These are phyloP conservation scores for Clitopilus hobsonii DNA, from an alignment of 768 basidiomycete species.

Conservation along the genomic window DNA sequence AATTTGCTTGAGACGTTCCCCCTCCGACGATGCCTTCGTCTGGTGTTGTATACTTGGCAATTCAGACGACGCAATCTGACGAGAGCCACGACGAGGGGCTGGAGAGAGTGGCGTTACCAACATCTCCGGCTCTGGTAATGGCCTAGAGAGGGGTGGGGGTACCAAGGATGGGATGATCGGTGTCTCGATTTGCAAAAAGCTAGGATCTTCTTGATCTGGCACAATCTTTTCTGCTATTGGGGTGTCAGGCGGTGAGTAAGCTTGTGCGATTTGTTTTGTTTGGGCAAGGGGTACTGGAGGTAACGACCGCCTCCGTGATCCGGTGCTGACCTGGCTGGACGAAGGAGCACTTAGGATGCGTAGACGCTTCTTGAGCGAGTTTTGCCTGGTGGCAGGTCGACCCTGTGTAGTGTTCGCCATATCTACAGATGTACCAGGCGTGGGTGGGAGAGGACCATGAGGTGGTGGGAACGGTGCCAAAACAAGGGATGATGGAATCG, in stretches of 20 bases:
- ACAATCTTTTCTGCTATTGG: constrained; percentile 68
- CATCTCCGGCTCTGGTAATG: constrained; percentile 19
- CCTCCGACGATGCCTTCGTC: constrained; percentile 24
- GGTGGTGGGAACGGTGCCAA: constrained; percentile 1
- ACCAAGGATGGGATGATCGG: constrained; percentile 36
- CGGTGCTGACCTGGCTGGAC: constrained; percentile 3
- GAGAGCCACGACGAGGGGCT: constrained; percentile 58
- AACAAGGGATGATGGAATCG: constrained; percentile 24
- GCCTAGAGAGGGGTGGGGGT: constrained; percentile 15
- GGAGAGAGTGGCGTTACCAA: constrained; percentile 50
- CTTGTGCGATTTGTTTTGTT: constrained; percentile 9
- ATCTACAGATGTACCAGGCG: constrained; percentile 5
- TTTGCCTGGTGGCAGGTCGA: constrained; percentile 23
- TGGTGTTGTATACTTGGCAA: constrained; percentile 8
- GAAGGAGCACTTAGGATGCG: constrained; percentile 66
- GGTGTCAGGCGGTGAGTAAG: constrained; percentile 31
- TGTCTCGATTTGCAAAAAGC: constrained; percentile 54
- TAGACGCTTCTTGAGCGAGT: constrained; percentile 58
- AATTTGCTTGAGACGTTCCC: constrained; percentile 30
- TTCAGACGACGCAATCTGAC: constrained; percentile 27
- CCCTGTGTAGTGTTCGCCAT: constrained; percentile 39
- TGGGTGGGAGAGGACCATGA: not conserved
- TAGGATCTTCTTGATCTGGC: constrained; percentile 44
- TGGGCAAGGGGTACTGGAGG: constrained; percentile 19
- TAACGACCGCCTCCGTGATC: constrained; percentile 17